A percentile compares a stretch with the other conserved stretches of the same genome.
phyloP scores from a whole-genome alignment of 805 yeast species.

The Wickerhamiella qilinensis region DNA sequence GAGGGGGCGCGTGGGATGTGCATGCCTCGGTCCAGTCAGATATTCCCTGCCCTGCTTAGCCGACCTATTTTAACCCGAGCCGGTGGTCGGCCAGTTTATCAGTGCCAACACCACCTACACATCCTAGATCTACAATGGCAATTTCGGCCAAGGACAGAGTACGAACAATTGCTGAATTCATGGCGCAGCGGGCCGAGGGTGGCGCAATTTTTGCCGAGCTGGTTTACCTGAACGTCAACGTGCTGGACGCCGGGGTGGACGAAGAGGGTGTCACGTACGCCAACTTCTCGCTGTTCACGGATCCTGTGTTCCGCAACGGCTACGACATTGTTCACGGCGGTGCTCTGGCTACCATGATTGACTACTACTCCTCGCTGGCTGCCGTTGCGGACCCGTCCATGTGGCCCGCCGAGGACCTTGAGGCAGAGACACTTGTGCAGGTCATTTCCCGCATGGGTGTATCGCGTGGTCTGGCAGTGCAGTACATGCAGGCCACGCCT shows the following conservation, averaged over 20 bases:
- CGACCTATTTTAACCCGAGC: too few species aligned
- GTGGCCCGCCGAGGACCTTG: constrained; percentile 11
- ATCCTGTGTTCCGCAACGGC: constrained; percentile 11
- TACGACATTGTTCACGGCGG: constrained; percentile 21
- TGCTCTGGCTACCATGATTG: constrained; percentile 18
- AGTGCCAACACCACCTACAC: too few species aligned
- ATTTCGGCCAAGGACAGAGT: too few species aligned
- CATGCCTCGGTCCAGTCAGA: too few species aligned
- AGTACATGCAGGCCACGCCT: constrained; percentile 19
- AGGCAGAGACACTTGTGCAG: constrained; percentile 9
- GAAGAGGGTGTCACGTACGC: constrained; percentile 9
- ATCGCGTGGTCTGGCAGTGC: constrained; percentile 16
- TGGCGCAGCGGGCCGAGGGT: neutral
- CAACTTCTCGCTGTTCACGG: constrained; percentile 12
- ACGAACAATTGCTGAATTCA: too few species aligned
- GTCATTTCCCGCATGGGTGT: constrained; percentile 12
- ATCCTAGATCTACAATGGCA: too few species aligned
- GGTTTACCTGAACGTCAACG: constrained; percentile 7
- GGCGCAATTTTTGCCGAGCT: neutral
- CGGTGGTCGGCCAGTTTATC: too few species aligned
- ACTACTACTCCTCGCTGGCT: constrained; percentile 14
- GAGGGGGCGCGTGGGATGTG: too few species aligned
- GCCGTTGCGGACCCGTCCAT: constrained; percentile 14
- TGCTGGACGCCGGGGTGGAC: constrained; percentile 6
- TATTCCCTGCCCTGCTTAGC: too few species aligned